Base-by-base conservation (phyloP, 306 rosid genomes). In the Delonix regia region DNA sequence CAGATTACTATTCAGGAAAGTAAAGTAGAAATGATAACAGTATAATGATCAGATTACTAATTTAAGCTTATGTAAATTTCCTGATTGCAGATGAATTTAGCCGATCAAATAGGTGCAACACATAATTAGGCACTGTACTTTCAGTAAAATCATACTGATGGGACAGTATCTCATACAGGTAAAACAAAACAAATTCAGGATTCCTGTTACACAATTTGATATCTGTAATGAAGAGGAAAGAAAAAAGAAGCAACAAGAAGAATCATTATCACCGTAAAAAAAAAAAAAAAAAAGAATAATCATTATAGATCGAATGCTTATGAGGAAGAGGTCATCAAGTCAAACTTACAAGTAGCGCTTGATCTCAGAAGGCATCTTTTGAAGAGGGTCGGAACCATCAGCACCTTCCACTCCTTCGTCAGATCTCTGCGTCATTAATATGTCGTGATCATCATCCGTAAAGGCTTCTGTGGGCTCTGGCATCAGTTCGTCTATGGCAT, bases 361-460 rank as follows among this genome's bases (percentile, higher is more conserved):
- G 78, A 96, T 96, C 85, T 67, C 72, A 22, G 72, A 13, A 41
- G 72, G 72, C 72, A 67, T 67, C 36, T 41, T 91, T 82, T 96
- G 99, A 82, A 39, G 87, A 4, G 98, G 98, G 77, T 96, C 98
- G 0, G 89, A 71, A 78, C 87, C 88, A 66, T 96, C 98, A 60
- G 79, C 57, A 69, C 87, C 90, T 65, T 91, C 98, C 0, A 85
- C 85, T 51, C 89, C 98, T 71, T 96, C 97, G 14, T 93, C 99
- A 39, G 97, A 87, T 82, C 99, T 90, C 74, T 96, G 97, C 4
- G 97, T 93, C 98, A 96, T 93, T 86, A 91, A 74, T 75, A 96
- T 93, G 84, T 96, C 99, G 73, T 96, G 98, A 56, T 96, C 99
- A 79, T 93, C 99, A 68, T 93, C 99, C 0, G 81, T 67, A 83